phyloP scores from a whole-genome alignment of 2,329 filamentous ascomycete genomes.

The Gaeumannomyces tritici region DNA sequence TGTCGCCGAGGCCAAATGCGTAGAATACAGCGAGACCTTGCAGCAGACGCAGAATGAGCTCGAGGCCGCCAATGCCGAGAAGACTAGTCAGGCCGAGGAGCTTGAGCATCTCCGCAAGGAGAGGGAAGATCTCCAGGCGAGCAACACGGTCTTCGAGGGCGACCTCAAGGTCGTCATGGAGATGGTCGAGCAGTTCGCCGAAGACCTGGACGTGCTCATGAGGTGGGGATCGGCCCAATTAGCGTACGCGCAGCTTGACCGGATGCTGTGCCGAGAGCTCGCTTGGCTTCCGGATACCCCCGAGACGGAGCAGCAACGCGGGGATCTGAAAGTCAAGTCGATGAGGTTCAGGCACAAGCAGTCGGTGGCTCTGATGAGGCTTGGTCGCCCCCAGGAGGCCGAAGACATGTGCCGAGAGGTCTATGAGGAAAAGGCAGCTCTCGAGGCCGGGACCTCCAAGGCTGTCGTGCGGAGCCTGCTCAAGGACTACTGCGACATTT shows the following conservation, averaged over 20 bases:
- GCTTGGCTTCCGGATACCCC: not conserved
- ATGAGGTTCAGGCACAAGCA: conserved; percentile 4
- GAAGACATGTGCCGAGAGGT: conserved; percentile 1
- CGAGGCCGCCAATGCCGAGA: not conserved
- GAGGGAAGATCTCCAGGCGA: not conserved
- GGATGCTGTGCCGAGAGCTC: not conserved
- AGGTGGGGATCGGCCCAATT: conserved; percentile 4
- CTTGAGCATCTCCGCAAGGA: not conserved
- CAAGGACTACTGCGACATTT: conserved; percentile 6
- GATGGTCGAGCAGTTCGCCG: conserved; percentile 3
- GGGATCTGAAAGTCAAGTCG: conserved; percentile 2
- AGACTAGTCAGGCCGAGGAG: not conserved
- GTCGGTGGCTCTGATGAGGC: conserved; percentile 2
- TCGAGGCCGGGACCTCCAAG: not conserved
- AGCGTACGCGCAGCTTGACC: conserved; percentile 3
- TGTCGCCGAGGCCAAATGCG: conserved; percentile 1
- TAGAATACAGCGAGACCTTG: conserved; percentile 1
- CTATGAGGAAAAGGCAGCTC: conserved; percentile 1
- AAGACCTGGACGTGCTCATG: conserved; percentile 4
- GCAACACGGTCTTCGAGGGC: not conserved
- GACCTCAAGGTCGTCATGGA: conserved; percentile 1
- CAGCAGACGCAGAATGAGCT: conserved; percentile 2
- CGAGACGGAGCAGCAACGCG: not conserved
- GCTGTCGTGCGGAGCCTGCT: not conserved
- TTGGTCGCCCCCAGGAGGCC: conserved; percentile 4